Base-by-base conservation (phyloP, 805 yeast genomes). In the Wickerhamomyces canadensis region DNA sequence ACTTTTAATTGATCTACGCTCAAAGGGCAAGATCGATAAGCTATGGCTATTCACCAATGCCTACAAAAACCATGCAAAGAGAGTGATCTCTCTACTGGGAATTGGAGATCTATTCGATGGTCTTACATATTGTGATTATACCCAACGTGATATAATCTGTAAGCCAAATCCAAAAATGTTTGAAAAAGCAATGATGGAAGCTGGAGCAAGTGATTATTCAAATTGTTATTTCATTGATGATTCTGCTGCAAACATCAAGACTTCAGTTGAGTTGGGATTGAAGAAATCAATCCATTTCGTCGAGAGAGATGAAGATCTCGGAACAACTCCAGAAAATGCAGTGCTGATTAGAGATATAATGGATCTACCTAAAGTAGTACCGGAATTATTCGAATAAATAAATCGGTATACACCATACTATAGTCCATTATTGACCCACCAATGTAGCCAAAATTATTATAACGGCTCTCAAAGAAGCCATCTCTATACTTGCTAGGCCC, bases 41-140 rank as follows among this genome's bases (percentile, higher is more conserved):
- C 64, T 91, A 45, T 91, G 98, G 98, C 70, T 93, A 31, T 84
- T 87, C 53, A 91, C 98, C 5, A 91, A 91, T 58, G 98, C 98
- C 2, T 91, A 91, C 64, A 80, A 81, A 55, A 87, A 78, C 52
- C 98, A 91, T 61, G 98, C 91, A 0, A 51, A 79, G 31, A 70
- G 97, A 34, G 95, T 87, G 22, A 70, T 88, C 15, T 71, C 78
- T 30, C 67, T 91, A 33, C 65, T 91, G 34, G 97, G 96, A 2
- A 58, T 91, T 21, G 97, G 91, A n/a, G 96, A 89, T 57, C 56
- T 87, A 37, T 89, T 93, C 56, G 98, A 91, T 47, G 98, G 98
- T 0, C 71, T 93, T 48, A 87, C 97, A 2, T 91, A 67, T 61
- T 93, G 98, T 63, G 95, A 93, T 62, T 93, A 93, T 56, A 47